Percentiles rank a stretch among this genome's conserved stretches.
phyloP scores from a whole-genome alignment of 108 stramenopile species.

The Cyclotella kingstonii region DNA sequence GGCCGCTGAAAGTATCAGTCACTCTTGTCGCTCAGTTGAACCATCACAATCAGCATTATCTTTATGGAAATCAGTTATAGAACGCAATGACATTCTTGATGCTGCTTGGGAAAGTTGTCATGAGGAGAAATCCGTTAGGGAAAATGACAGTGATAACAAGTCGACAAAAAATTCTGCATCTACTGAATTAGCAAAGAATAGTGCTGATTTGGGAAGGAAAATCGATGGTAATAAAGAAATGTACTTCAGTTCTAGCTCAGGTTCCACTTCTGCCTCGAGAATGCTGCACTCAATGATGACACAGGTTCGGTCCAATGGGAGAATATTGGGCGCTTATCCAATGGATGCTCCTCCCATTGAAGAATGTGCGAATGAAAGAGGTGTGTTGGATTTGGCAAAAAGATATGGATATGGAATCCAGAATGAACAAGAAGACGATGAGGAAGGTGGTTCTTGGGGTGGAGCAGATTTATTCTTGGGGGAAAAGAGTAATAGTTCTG shows the following conservation, averaged over 20 bases:
- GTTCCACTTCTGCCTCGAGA: slow-evolving; percentile 16
- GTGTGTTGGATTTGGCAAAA: slow-evolving; percentile 54
- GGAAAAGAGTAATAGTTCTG: neutral
- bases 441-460: slow-evolving; percentile 16
- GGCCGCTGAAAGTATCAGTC: neutral
- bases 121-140: slow-evolving; percentile 23
- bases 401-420: slow-evolving; percentile 81
- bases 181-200: neutral
- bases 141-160: neutral
- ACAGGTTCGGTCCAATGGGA: slow-evolving; percentile 59
- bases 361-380: slow-evolving; percentile 59
- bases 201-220: neutral
- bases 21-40: neutral
- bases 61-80: slow-evolving; percentile 30
- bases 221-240: slow-evolving; percentile 9
- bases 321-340: slow-evolving; percentile 78
- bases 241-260: neutral
- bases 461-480: slow-evolving; percentile 12
- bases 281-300: slow-evolving; percentile 58
- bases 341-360: slow-evolving; percentile 70
- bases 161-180: neutral
- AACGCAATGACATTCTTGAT: slow-evolving; percentile 19
- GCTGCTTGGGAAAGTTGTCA: slow-evolving; percentile 35
- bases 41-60: neutral
- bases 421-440: slow-evolving; percentile 39